phyloP scores from a whole-genome alignment of 2,329 filamentous ascomycete species.

The Fusarium robinianum region DNA sequence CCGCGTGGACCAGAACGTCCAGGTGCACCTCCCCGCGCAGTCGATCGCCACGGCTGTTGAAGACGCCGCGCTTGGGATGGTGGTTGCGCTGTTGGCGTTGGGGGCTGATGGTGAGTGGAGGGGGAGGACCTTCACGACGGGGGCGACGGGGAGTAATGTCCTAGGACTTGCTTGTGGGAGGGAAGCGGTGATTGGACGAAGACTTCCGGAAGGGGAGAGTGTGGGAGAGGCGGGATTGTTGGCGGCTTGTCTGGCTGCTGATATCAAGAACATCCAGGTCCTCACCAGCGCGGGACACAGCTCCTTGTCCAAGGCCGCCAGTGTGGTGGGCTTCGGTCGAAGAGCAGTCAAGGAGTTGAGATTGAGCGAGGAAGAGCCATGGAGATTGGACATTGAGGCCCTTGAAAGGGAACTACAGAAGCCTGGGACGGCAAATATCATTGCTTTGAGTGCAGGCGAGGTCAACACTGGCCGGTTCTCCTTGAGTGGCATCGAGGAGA shows the following conservation, averaged over 20 bases:
- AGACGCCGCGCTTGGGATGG: slow-evolving; percentile 69
- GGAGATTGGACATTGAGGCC: slow-evolving; percentile 69
- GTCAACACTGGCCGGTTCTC: slow-evolving; percentile 89
- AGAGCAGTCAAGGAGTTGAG: slow-evolving; percentile 66
- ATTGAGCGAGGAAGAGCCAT: slow-evolving; percentile 57
- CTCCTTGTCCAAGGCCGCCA: slow-evolving; percentile 81
- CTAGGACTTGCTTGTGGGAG: slow-evolving; percentile 71
- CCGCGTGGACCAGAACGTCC: slow-evolving; percentile 79
- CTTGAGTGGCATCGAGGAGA: slow-evolving; percentile 60
- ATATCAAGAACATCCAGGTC: slow-evolving; percentile 71
- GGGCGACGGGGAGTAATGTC: slow-evolving; percentile 76
- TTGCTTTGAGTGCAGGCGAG: slow-evolving; percentile 83
- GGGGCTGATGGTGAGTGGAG: slow-evolving; percentile 59
- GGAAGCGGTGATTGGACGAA: slow-evolving; percentile 61
- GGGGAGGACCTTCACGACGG: slow-evolving; percentile 60
- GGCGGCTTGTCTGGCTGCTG: slow-evolving; percentile 65
- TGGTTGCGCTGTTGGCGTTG: slow-evolving; percentile 69
- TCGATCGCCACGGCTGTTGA: slow-evolving; percentile 78
- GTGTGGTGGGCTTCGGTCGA: slow-evolving; percentile 78
- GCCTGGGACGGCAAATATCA: slow-evolving; percentile 67
- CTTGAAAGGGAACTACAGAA: slow-evolving; percentile 64
- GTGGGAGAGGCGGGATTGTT: slow-evolving; percentile 74
- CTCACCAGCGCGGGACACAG: slow-evolving; percentile 84
- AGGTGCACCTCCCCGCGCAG: slow-evolving; percentile 79
- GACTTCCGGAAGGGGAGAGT: slow-evolving; percentile 40